Conservation (phyloP, 192 early-diverging fungal genomes). For the Gaertneriomyces sp. region DNA sequence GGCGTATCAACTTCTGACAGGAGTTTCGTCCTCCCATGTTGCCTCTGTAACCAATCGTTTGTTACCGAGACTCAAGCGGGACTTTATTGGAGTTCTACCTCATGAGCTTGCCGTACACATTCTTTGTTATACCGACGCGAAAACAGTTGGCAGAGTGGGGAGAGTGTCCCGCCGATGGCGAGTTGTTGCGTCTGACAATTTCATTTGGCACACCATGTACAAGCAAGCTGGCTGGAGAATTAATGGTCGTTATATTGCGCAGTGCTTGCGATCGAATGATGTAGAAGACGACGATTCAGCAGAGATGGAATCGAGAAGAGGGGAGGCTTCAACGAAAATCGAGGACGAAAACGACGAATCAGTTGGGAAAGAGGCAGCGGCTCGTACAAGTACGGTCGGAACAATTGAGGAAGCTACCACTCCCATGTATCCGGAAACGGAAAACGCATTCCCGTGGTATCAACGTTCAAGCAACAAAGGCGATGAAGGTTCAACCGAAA, state of each 20-base stretch:
- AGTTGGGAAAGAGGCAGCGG: too few species aligned
- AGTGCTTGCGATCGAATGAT: neutral
- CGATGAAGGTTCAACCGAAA: too few species aligned
- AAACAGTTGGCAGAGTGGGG: slow-evolving; percentile 58
- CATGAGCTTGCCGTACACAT: slow-evolving; percentile 70
- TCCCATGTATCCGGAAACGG: too few species aligned
- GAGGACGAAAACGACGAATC: too few species aligned
- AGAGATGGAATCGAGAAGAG: too few species aligned
- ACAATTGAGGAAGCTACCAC: too few species aligned
- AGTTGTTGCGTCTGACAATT: slow-evolving; percentile 63
- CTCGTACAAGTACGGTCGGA: too few species aligned
- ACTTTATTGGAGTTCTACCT: slow-evolving; percentile 59
- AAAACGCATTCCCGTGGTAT: too few species aligned
- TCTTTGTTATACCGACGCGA: slow-evolving; percentile 42
- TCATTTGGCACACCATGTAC: slow-evolving; percentile 68
- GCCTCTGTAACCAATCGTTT: slow-evolving; percentile 41
- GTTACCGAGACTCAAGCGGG: slow-evolving; percentile 51
- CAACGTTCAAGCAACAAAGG: too few species aligned
- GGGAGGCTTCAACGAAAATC: too few species aligned
- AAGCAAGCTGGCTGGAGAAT: slow-evolving; percentile 29
- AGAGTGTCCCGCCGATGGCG: slow-evolving; percentile 68
- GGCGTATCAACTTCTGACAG: slow-evolving; percentile 54
- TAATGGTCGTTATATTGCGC: slow-evolving; percentile 38
- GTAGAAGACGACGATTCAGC: too few species aligned
- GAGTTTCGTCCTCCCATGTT: slow-evolving; percentile 47